These are phyloP conservation scores for Dioszegia aurantiaca DNA, from an alignment of 768 basidiomycete species.

Conservation along the genomic window DNA sequence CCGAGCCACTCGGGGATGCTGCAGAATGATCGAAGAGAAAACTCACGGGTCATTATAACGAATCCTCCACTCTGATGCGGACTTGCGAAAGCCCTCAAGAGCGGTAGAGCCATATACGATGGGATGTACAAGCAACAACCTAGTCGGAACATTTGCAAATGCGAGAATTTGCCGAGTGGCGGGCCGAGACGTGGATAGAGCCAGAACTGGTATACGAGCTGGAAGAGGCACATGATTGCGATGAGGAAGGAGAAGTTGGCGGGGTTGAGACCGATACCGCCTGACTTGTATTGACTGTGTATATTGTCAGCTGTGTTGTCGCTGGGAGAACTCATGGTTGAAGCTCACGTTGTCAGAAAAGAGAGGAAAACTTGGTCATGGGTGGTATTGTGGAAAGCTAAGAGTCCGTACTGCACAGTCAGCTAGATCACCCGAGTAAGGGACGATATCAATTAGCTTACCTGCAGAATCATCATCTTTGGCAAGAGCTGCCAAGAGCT, in stretches of 20 bases:
- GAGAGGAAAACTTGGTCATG: constrained; percentile 90
- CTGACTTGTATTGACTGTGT: constrained; percentile 72
- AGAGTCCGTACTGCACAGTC: constrained; percentile 64
- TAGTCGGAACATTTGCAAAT: constrained; percentile 53
- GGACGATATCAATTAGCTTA: constrained; percentile 19
- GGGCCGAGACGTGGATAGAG: constrained; percentile 54
- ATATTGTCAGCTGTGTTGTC: not conserved
- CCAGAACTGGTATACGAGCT: constrained; percentile 72
- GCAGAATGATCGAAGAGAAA: not conserved
- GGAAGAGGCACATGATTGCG: constrained; percentile 85
- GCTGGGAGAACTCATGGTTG: not conserved
- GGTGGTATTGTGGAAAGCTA: constrained; percentile 77
- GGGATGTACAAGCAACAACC: constrained; percentile 78
- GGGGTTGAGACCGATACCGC: constrained; percentile 87
- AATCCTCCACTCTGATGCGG: constrained; percentile 67
- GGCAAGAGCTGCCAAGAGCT: constrained; percentile 74
- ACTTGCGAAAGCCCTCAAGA: constrained; percentile 70
- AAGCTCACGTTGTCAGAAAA: constrained; percentile 63
- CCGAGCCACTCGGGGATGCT: too few species aligned
- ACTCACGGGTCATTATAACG: constrained; percentile 66
- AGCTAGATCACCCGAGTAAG: constrained; percentile 7
- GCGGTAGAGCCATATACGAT: constrained; percentile 73
- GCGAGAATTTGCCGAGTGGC: constrained; percentile 51
- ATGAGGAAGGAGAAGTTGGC: constrained; percentile 87
- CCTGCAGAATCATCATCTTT: constrained; percentile 74